phyloP scores from a whole-genome alignment of 345 rosid species.

The Hypericum androsaemum region DNA sequence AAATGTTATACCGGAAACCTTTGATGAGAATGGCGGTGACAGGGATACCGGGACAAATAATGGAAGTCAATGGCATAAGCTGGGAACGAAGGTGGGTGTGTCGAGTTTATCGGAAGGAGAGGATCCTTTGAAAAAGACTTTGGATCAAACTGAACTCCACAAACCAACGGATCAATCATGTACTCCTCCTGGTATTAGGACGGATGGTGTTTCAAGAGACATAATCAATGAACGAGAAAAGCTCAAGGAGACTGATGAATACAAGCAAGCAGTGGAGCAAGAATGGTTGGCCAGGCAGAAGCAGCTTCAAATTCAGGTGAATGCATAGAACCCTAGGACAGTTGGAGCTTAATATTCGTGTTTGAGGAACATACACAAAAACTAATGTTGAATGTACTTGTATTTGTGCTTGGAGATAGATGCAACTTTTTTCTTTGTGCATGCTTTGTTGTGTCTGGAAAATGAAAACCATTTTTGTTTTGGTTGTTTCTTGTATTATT shows the following conservation, averaged over 20 bases:
- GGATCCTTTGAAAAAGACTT: constrained; percentile 15
- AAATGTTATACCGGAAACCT: constrained; percentile 11
- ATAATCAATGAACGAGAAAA: constrained; percentile 60
- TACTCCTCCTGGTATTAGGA: constrained; percentile 16
- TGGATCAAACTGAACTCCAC: constrained; percentile 12
- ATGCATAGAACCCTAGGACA: constrained; percentile 2
- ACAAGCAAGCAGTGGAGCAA: constrained; percentile 67
- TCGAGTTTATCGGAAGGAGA: constrained; percentile 12
- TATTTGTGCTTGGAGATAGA: neutral
- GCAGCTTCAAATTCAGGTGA: constrained; percentile 67
- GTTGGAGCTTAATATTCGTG: neutral
- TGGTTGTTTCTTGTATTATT: neutral
- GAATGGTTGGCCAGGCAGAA: constrained; percentile 79
- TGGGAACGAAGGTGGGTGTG: constrained; percentile 13
- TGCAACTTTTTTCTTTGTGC: neutral
- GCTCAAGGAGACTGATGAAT: constrained; percentile 75
- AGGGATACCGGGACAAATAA: constrained; percentile 4
- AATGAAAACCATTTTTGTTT: neutral
- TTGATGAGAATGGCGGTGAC: constrained; percentile 7
- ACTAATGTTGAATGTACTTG: neutral
- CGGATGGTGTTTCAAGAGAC: constrained; percentile 19
- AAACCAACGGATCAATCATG: constrained; percentile 6
- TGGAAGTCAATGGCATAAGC: constrained; percentile 13
- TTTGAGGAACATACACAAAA: neutral
- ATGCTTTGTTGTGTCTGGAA: neutral